phyloP scores from a whole-genome alignment of 208 protist species.

The Leishmania amazonensis region DNA sequence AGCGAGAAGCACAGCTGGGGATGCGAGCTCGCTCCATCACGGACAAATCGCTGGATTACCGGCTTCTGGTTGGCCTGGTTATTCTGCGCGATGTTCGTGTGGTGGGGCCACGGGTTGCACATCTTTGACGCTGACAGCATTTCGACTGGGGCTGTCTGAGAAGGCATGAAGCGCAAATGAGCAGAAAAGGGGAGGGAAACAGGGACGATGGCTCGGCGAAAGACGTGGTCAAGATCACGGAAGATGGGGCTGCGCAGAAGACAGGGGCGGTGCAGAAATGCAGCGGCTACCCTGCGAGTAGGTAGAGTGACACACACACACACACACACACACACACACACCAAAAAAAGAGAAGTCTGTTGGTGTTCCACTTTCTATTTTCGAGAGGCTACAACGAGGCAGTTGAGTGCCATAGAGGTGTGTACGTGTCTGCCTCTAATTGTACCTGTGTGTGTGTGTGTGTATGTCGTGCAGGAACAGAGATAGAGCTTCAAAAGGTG shows the following conservation, averaged over 20 bases:
- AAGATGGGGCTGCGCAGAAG: not conserved
- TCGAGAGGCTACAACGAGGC: not conserved
- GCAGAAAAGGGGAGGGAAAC: not conserved
- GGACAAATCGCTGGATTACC: conserved; percentile 29
- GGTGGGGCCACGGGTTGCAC: not conserved
- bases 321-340: too few relatives aligned
- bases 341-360: not conserved
- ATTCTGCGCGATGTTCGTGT: not conserved
- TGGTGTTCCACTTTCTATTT: not conserved
- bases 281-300: not conserved
- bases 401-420: not conserved
- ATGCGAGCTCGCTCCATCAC: conserved; percentile 1
- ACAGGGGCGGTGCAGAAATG: not conserved
- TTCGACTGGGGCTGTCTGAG: not conserved
- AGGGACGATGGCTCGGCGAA: not conserved
- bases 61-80: conserved; percentile 39
- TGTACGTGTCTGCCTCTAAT: not conserved
- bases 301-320: not conserved
- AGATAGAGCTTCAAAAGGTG: conserved; percentile 1
- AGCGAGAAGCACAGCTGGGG: conserved; percentile 34
- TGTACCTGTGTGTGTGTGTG: not conserved
- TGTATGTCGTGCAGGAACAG: not conserved
- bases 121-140: not conserved
- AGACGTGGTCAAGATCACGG: not conserved
- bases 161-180: not conserved